phyloP scores from a whole-genome alignment of 148 eudicot genomes.

The Rhododendron mucronatum region DNA sequence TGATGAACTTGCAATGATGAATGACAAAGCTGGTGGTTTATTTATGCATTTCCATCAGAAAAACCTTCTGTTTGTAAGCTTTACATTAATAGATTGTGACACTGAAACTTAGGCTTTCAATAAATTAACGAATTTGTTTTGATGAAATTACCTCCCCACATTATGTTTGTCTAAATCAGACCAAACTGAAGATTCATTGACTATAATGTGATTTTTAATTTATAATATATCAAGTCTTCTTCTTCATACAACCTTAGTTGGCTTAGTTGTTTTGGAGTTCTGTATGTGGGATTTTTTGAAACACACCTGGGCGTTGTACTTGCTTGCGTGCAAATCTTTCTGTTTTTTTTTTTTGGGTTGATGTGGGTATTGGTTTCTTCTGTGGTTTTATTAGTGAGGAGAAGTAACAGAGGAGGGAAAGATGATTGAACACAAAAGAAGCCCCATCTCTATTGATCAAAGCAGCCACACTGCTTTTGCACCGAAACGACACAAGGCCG shows the following conservation, averaged over 20 bases:
- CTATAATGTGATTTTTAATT: neutral
- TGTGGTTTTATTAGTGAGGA: neutral
- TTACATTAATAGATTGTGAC: neutral
- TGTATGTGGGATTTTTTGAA: neutral
- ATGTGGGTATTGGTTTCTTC: neutral
- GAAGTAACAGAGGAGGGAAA: conserved; percentile 15
- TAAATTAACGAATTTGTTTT: neutral
- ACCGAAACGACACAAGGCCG: conserved; percentile 67
- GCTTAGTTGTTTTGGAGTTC: neutral
- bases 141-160: neutral
- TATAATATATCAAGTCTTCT: too few species aligned
- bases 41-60: neutral
- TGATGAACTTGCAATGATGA: neutral
- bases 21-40: neutral
- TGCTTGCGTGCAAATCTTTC: neutral
- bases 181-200: neutral
- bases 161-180: neutral
- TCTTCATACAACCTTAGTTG: neutral
- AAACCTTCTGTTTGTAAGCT: neutral
- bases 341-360: neutral
- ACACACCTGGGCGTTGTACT: neutral
- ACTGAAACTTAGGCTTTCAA: neutral
- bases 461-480: conserved; percentile 42
- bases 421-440: conserved; percentile 73
- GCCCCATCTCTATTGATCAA: conserved; percentile 51